These are phyloP conservation scores for Lunularia cruciata DNA, from an alignment of 225 moss, liverwort and hornwort genomes.

Conservation along the genomic window DNA sequence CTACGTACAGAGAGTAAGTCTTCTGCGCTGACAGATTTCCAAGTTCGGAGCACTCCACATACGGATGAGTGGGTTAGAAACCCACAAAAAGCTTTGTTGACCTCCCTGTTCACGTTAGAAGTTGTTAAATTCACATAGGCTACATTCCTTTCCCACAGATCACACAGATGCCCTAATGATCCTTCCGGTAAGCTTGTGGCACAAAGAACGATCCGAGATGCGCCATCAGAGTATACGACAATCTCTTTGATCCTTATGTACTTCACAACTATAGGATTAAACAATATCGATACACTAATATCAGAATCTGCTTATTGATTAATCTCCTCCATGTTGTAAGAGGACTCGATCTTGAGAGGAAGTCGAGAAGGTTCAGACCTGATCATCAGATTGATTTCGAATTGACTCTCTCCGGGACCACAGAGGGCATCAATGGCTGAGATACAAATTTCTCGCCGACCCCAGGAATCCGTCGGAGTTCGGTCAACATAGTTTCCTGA, in stretches of 20 bases:
- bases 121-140: neutral
- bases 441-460: constrained; percentile 66
- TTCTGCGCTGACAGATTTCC: neutral
- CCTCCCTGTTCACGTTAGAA: constrained; percentile 53
- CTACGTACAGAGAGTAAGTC: constrained; percentile 3
- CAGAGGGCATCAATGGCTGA: constrained; percentile 90
- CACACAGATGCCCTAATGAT: too few relatives aligned
- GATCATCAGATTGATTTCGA: constrained; percentile 37
- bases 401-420: constrained; percentile 74
- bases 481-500: constrained; percentile 60
- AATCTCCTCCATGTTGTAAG: neutral
- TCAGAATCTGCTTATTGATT: too few relatives aligned
- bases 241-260: too few relatives aligned
- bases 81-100: constrained; percentile 86
- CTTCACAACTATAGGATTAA: too few relatives aligned
- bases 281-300: too few relatives aligned
- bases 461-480: constrained; percentile 67
- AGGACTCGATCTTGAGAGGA: neutral
- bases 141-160: too few relatives aligned
- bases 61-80: constrained; percentile 54
- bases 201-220: too few relatives aligned
- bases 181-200: too few relatives aligned
- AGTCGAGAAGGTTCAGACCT: constrained; percentile 24
- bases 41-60: constrained; percentile 20
- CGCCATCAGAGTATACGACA: too few relatives aligned